These are phyloP conservation scores for Neurospora hispaniola DNA, from an alignment of 495 filamentous ascomycete species.

Conservation along the genomic window DNA sequence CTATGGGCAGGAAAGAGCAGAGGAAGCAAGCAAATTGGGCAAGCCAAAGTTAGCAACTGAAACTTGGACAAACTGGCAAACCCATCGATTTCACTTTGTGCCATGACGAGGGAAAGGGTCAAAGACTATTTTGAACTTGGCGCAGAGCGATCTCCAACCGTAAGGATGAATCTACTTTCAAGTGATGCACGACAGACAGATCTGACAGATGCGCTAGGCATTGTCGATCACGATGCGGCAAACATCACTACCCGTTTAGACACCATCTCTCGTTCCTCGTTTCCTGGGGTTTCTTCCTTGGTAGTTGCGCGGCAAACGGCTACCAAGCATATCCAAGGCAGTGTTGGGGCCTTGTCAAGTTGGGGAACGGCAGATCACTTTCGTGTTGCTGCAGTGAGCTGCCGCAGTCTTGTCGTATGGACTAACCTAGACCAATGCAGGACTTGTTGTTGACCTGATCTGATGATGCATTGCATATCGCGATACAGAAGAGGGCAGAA, in stretches of 20 bases:
- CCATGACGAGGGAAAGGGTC: not conserved
- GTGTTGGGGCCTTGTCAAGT: not conserved
- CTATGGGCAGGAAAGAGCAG: not conserved
- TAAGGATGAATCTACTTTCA: not conserved
- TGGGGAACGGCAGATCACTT: not conserved
- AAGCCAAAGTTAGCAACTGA: not conserved
- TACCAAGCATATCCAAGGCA: not conserved
- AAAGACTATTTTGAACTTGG: not conserved
- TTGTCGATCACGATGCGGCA: constrained; percentile 26
- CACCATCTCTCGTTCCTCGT: not conserved
- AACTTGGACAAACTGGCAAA: not conserved
- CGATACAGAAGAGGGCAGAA: not conserved
- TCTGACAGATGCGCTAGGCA: constrained; percentile 25
- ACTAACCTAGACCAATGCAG: not conserved
- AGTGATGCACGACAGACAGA: constrained; percentile 21
- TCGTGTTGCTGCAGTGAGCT: not conserved
- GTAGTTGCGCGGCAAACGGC: not conserved
- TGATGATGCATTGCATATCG: not conserved
- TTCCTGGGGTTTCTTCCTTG: constrained; percentile 1
- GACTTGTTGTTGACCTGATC: not conserved
- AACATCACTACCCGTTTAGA: not conserved
- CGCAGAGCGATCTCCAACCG: not conserved
- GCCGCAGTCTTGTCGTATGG: not conserved
- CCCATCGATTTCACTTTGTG: not conserved
- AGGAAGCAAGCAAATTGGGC: not conserved